Evolutionary conservation across 2,329 filamentous ascomycete species (phyloP).

Genomic region (Ceratocystis papillata): DNA sequence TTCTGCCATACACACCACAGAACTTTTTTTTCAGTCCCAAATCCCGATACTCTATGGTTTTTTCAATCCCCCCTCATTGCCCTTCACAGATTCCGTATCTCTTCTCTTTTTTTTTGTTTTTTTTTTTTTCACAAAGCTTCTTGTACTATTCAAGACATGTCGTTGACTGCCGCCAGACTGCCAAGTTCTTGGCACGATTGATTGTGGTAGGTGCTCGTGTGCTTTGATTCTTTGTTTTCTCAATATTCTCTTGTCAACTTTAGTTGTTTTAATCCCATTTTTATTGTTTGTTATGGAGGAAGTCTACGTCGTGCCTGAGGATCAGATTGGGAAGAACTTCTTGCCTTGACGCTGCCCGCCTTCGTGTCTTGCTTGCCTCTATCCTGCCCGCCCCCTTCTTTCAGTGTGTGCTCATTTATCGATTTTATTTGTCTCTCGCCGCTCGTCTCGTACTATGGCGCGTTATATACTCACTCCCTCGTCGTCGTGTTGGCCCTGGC

Average conservation of each 20-base stretch:
- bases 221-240: slow-evolving; percentile 15
- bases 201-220: slow-evolving; percentile 16
- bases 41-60: background rate
- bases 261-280: background rate
- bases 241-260: slow-evolving; percentile 5
- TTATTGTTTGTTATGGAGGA: background rate
- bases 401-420: background rate
- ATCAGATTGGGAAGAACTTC: background rate
- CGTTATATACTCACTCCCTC: background rate
- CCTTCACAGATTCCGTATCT: background rate
- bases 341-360: background rate
- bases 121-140: slow-evolving; percentile 6
- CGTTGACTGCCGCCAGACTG: slow-evolving; percentile 9
- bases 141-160: slow-evolving; percentile 14
- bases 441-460: background rate
- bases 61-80: background rate
- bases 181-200: slow-evolving; percentile 15
- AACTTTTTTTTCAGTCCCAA: background rate
- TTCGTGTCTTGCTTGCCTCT: background rate
- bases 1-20: background rate
- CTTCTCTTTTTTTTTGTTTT: background rate
- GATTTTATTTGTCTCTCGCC: background rate
- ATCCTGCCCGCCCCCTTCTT: background rate
- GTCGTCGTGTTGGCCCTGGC: background rate
- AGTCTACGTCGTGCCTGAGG: background rate